Conservation (phyloP, 2,329 filamentous ascomycete genomes). For the Pestalotiopsis sp. region DNA sequence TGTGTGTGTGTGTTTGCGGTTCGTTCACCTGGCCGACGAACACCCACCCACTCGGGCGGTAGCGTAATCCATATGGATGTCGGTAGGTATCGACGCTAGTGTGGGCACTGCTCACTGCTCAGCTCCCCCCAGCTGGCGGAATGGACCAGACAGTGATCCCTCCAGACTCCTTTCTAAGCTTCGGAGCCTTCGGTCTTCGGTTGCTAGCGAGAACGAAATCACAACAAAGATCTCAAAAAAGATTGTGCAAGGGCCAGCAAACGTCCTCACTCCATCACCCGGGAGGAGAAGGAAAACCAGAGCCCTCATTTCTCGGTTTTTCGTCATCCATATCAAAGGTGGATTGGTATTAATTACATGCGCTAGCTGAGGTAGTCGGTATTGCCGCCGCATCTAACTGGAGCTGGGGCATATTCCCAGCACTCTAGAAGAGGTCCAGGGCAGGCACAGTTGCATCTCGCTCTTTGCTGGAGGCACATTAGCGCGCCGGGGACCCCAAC, state of each 20-base stretch:
- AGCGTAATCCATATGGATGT: neutral
- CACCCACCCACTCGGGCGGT: too few species aligned
- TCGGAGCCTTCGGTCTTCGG: neutral
- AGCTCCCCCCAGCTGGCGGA: neutral
- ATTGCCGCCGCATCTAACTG: too few species aligned
- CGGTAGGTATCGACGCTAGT: neutral
- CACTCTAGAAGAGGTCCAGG: too few species aligned
- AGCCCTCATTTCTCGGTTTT: neutral
- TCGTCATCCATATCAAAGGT: slow-evolving; percentile 2
- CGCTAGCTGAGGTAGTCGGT: neutral
- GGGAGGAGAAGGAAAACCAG: neutral
- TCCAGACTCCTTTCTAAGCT: neutral
- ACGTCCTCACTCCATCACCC: neutral
- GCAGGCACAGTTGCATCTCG: too few species aligned
- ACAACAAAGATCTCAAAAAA: neutral
- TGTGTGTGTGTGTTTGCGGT: too few species aligned
- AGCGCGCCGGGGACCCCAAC: too few species aligned
- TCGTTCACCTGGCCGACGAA: too few species aligned
- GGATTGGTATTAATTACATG: neutral
- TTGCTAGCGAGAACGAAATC: neutral
- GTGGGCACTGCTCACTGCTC: neutral
- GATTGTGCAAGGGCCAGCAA: neutral
- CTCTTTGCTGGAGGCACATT: too few species aligned
- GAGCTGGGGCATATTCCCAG: too few species aligned
- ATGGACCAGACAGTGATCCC: slow-evolving; percentile 7